Percentiles rank a stretch among this genome's conserved stretches.
phyloP scores from a whole-genome alignment of 2,329 filamentous ascomycete genomes.

The Beauveria medogensis region DNA sequence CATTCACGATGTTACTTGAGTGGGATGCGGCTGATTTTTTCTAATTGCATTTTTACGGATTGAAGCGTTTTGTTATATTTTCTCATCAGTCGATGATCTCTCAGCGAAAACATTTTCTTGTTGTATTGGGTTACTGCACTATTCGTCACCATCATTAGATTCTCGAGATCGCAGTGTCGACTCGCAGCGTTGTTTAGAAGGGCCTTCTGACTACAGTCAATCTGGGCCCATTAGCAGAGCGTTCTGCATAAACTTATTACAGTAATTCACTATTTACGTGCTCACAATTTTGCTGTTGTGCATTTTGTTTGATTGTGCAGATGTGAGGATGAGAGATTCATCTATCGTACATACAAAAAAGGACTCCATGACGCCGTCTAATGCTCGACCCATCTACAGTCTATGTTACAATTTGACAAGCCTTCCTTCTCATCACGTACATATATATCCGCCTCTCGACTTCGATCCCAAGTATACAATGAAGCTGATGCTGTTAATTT shows the following conservation, averaged over 20 bases:
- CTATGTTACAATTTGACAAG: slow-evolving; percentile 28
- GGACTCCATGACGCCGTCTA: slow-evolving; percentile 14
- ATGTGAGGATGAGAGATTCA: slow-evolving; percentile 9
- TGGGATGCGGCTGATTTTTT: neutral
- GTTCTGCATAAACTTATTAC: neutral
- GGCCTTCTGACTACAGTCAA: neutral
- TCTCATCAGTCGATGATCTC: neutral
- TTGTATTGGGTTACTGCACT: neutral
- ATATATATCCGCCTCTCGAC: neutral
- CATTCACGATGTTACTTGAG: neutral
- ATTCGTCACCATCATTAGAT: slow-evolving; percentile 7
- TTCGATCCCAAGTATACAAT: neutral
- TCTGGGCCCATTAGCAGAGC: neutral
- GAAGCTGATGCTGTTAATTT: slow-evolving; percentile 10
- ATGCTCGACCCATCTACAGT: slow-evolving; percentile 26
- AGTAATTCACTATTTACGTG: neutral
- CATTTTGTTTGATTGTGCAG: neutral
- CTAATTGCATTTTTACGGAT: slow-evolving; percentile 7
- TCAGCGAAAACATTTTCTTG: neutral
- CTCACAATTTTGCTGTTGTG: neutral
- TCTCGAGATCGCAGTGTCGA: neutral
- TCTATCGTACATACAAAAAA: slow-evolving; percentile 10
- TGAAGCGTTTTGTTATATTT: slow-evolving; percentile 4
- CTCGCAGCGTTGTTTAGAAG: slow-evolving; percentile 1
- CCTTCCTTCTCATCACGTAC: slow-evolving; percentile 3